Evolutionary conservation across 2,329 filamentous ascomycete species (phyloP), one percentile per base, ranked within the genome.

Genomic region (Cladosporium sp.): DNA sequence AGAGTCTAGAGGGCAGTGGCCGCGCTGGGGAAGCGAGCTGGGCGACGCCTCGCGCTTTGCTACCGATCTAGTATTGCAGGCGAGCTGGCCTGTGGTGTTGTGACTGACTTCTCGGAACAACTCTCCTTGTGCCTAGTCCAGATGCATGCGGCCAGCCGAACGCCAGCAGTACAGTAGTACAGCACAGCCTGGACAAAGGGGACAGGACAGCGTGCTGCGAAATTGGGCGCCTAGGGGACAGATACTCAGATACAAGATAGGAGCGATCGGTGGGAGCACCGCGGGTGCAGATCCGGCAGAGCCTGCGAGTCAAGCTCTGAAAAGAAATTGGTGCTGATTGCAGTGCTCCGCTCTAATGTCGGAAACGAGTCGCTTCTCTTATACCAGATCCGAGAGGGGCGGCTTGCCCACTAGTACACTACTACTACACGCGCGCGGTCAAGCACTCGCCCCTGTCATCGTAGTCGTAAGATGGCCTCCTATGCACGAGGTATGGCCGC

Each of bases 281-380:
- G 28, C 61, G 61, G 61, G 44, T 35, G 61, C 50, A 29, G 50
- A 63, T 63, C 61, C 61, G 61, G 61, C 23, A 26, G 10, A 56
- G 49, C 26, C 50, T 63, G 61, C 61, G 61, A 63, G 61, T 63
- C 61, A 63, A 56, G 50, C 61, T 56, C 35, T 56, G 61, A 46
- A 63, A 55, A 63, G 61, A 63, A 56, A 63, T 63, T 63, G 61
- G 23, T 63, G 50, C 61, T 62, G 59, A 23, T 31, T 33, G 59
- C 23, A 16, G 28, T 37, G 31, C 46, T 56, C 61, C 61, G 61
- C 50, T 53, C 35, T 46, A 18, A 16, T 16, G 35, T 40, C 49
- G 50, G 61, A 55, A 44, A 55, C 61, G 61, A 63, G 26, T 63
- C 52, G 26, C 61, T 63, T 23, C 46, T 62, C 52, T 55, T 55